phyloP scores from a whole-genome alignment of 2,329 filamentous ascomycete genomes.

The Paecilomyces sp. region DNA sequence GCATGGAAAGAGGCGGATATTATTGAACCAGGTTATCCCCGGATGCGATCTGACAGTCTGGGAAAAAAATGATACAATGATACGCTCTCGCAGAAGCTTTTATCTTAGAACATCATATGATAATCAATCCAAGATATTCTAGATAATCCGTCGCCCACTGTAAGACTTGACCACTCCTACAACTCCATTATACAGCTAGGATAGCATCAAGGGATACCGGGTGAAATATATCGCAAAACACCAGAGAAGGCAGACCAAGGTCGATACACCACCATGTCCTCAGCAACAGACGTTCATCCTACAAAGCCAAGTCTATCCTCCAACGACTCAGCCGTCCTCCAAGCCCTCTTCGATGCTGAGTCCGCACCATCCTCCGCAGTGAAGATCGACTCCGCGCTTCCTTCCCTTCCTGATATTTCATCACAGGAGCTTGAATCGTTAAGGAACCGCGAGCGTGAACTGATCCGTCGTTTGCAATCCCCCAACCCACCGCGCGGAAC shows the following conservation, averaged over 20 bases:
- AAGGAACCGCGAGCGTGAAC: conserved; percentile 31
- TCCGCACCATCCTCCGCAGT: conserved; percentile 31
- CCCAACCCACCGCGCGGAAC: conserved; percentile 8
- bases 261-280: conserved; percentile 4
- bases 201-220: not conserved
- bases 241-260: not conserved
- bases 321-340: conserved; percentile 39
- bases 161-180: not conserved
- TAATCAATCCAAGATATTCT: not conserved
- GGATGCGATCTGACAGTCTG: not conserved
- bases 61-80: not conserved
- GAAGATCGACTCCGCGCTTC: conserved; percentile 30
- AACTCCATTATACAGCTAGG: not conserved
- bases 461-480: conserved; percentile 30
- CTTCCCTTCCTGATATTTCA: conserved; percentile 34
- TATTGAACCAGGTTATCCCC: not conserved
- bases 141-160: no score
- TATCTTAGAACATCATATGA: not conserved
- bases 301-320: conserved; percentile 26
- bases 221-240: no score
- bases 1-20: not conserved
- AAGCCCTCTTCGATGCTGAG: conserved; percentile 41
- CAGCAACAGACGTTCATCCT: conserved; percentile 9
- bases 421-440: conserved; percentile 28
- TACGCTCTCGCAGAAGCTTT: not conserved